Percentiles rank a stretch among this genome's conserved stretches.
Conservation (phyloP, 2,329 filamentous ascomycete genomes). For the Colletotrichum horii region DNA sequence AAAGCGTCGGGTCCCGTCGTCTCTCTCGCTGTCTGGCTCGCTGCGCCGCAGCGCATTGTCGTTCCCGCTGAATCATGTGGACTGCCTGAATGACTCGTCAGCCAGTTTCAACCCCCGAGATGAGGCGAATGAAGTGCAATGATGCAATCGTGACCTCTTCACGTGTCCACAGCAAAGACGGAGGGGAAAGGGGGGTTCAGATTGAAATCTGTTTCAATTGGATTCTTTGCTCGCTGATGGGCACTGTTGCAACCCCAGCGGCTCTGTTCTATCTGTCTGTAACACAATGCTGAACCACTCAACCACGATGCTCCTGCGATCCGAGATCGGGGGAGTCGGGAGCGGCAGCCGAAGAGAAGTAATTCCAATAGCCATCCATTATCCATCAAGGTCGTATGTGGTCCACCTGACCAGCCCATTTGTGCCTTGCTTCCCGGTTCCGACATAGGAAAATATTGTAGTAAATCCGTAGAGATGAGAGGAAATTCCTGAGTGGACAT, state of each 20-base stretch:
- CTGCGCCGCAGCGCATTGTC: neutral
- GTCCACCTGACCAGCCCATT: neutral
- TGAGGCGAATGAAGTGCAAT: conserved; percentile 5
- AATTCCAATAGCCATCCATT: conserved; percentile 1
- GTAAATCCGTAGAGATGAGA: conserved; percentile 1
- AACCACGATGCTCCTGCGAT: conserved; percentile 8
- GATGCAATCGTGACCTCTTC: conserved; percentile 15
- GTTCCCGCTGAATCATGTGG: conserved; percentile 13
- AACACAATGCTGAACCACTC: conserved; percentile 21
- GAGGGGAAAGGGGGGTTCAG: neutral
- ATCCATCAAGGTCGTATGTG: conserved; percentile 13
- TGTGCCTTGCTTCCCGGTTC: conserved; percentile 8
- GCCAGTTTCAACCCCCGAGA: conserved; percentile 10
- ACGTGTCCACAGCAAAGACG: neutral
- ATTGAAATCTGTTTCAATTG: conserved; percentile 16
- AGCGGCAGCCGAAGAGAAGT: conserved; percentile 22
- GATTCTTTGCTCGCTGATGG: conserved; percentile 4
- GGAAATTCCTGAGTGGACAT: conserved; percentile 12
- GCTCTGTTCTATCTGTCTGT: conserved; percentile 15
- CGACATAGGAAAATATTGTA: neutral
- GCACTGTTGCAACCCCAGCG: conserved; percentile 7
- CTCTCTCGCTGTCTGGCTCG: neutral
- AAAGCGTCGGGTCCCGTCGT: neutral
- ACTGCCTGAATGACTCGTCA: conserved; percentile 20
- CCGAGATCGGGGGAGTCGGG: conserved; percentile 4